phyloP scores from a whole-genome alignment of 2,329 filamentous ascomycete species.

The Fusarium brevicatenulatum region DNA sequence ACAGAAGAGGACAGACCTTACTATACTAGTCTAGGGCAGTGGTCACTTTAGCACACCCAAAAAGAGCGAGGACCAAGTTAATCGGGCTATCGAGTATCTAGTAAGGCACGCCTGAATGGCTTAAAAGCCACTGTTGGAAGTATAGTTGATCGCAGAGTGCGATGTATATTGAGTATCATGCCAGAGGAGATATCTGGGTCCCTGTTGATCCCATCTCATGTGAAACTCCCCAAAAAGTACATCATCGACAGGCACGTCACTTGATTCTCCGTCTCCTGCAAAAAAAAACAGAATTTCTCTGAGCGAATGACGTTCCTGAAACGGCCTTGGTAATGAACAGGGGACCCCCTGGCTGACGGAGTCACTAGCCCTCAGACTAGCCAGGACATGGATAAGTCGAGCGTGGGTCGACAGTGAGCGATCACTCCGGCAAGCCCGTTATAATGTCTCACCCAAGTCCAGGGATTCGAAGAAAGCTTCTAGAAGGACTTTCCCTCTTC shows the following conservation, averaged over 20 bases:
- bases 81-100: constrained; percentile 25
- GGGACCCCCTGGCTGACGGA: constrained; percentile 30
- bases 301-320: constrained; percentile 46
- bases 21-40: neutral
- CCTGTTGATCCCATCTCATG: constrained; percentile 19
- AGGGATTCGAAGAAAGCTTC: constrained; percentile 46
- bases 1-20: neutral
- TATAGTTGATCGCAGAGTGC: neutral
- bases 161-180: neutral
- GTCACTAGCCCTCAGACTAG: constrained; percentile 37
- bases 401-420: constrained; percentile 41
- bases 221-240: constrained; percentile 9
- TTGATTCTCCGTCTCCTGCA: constrained; percentile 6
- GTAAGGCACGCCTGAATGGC: constrained; percentile 23
- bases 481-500: constrained; percentile 41
- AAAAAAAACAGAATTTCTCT: constrained; percentile 8
- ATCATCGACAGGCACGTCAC: constrained; percentile 31
- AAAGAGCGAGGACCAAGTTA: neutral
- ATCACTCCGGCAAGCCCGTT: constrained; percentile 46
- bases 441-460: constrained; percentile 43
- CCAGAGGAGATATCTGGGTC: neutral
- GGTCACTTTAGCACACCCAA: constrained; percentile 5
- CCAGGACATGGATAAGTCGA: constrained; percentile 34
- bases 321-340: constrained; percentile 36
- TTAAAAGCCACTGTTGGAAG: constrained; percentile 8